Evolutionary conservation across 1,139 yeast species (phyloP).

Genomic region (Candida tropicalis): DNA sequence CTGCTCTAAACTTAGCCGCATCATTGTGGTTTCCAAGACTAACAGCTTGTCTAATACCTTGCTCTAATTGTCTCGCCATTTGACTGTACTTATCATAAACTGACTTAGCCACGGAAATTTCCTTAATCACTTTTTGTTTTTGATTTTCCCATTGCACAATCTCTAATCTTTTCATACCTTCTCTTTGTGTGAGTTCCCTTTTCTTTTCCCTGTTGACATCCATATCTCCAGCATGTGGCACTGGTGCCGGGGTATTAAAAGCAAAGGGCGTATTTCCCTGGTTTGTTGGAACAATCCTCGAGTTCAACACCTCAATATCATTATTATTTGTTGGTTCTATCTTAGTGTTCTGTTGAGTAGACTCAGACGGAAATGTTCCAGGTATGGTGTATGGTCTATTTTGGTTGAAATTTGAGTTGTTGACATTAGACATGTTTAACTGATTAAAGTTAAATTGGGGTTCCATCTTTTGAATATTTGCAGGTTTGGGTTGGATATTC

Average conservation of each 20-base stretch:
- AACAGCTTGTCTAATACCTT: conserved; percentile 1
- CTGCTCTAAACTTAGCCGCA: background rate
- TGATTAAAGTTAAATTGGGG: background rate
- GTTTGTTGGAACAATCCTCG: background rate
- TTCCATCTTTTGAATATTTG: background rate
- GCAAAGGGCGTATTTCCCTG: background rate
- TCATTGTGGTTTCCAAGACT: conserved; percentile 5
- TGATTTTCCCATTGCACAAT: conserved; percentile 9
- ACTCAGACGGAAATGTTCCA: background rate
- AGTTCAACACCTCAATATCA: background rate
- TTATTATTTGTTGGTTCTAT: background rate
- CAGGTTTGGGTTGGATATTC: background rate
- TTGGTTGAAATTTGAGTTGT: background rate
- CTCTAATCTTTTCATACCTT: conserved; percentile 6
- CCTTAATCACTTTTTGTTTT: background rate
- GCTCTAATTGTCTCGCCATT: background rate
- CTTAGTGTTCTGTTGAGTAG: background rate
- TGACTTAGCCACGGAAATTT: conserved; percentile 5
- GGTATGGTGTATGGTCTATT: background rate
- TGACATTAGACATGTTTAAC: too few relatives aligned
- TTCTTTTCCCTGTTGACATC: conserved; percentile 4
- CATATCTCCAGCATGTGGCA: conserved; percentile 24
- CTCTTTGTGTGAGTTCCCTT: conserved; percentile 10
- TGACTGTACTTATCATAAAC: background rate
- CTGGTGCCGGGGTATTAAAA: conserved; percentile 38